These are phyloP conservation scores for Candida caryicola DNA, from an alignment of 805 yeast genomes.

Conservation along the genomic window DNA sequence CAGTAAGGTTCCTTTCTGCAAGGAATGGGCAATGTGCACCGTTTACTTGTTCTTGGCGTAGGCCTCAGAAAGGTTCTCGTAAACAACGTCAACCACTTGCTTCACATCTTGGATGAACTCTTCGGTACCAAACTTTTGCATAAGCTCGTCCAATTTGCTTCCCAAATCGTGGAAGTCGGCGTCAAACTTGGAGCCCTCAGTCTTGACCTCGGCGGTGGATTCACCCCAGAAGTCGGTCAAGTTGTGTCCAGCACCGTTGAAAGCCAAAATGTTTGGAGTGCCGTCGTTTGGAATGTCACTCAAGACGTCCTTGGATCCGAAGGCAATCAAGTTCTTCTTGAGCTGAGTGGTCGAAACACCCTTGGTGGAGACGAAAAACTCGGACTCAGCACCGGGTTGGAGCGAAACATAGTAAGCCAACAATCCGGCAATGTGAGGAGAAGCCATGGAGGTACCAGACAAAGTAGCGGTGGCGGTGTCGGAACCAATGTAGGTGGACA, in stretches of 20 bases:
- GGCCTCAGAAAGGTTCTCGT: constrained; percentile 11
- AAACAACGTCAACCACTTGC: constrained; percentile 26
- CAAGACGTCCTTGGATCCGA: constrained; percentile 48
- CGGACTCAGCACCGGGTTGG: constrained; percentile 51
- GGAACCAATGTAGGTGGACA: constrained; percentile 55
- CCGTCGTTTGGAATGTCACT: constrained; percentile 43
- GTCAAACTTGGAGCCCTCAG: background rate
- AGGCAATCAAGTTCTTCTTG: constrained; percentile 51
- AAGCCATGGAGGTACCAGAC: constrained; percentile 65
- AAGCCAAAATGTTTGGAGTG: constrained; percentile 58
- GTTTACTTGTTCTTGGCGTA: too few relatives aligned
- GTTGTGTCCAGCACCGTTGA: constrained; percentile 59
- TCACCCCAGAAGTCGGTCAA: constrained; percentile 50
- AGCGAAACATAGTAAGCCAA: constrained; percentile 55
- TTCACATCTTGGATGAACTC: constrained; percentile 23
- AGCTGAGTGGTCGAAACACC: constrained; percentile 51
- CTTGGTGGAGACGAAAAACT: constrained; percentile 39
- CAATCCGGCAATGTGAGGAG: constrained; percentile 58
- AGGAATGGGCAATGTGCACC: too few relatives aligned
- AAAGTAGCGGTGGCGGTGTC: constrained; percentile 48
- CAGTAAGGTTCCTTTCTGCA: too few relatives aligned
- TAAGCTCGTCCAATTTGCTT: constrained; percentile 20
- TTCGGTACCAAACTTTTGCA: constrained; percentile 19
- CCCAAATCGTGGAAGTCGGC: constrained; percentile 9
- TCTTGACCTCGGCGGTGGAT: constrained; percentile 9